Conservation (phyloP, 805 yeast species). For the Spathaspora hagerdaliae region DNA sequence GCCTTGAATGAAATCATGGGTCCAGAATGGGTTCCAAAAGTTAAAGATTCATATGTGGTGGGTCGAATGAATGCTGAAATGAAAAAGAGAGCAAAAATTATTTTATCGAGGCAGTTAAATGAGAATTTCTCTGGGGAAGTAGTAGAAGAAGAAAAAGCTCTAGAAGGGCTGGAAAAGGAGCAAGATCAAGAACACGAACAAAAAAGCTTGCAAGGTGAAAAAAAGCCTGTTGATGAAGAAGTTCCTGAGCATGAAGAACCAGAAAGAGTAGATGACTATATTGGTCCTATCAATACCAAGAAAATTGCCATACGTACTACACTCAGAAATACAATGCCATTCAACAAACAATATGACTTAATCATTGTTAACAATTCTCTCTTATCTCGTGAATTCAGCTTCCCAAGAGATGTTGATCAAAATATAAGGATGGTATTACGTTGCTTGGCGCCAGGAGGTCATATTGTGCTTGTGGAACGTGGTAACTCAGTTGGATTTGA, state of each 20-base stretch:
- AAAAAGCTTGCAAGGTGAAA: neutral
- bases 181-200: conserved; percentile 12
- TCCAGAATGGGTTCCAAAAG: conserved; percentile 48
- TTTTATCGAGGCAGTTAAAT: conserved; percentile 64
- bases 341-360: conserved; percentile 62
- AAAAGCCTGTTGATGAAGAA: neutral
- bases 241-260: conserved; percentile 3
- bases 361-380: conserved; percentile 82
- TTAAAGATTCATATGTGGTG: conserved; percentile 67
- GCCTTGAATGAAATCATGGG: conserved; percentile 85
- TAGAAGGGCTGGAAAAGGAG: conserved; percentile 8
- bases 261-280: conserved; percentile 17
- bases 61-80: conserved; percentile 59
- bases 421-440: conserved; percentile 56
- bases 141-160: conserved; percentile 5
- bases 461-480: conserved; percentile 74
- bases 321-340: conserved; percentile 51
- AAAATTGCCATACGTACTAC: conserved; percentile 52
- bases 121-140: conserved; percentile 26
- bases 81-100: conserved; percentile 74
- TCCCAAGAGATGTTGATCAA: conserved; percentile 72
- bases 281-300: conserved; percentile 53
- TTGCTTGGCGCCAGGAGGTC: conserved; percentile 73
- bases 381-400: conserved; percentile 52
- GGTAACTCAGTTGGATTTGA: conserved; percentile 92